Conservation (phyloP, 2,329 filamentous ascomycete species). For the Volutella citrinella region DNA sequence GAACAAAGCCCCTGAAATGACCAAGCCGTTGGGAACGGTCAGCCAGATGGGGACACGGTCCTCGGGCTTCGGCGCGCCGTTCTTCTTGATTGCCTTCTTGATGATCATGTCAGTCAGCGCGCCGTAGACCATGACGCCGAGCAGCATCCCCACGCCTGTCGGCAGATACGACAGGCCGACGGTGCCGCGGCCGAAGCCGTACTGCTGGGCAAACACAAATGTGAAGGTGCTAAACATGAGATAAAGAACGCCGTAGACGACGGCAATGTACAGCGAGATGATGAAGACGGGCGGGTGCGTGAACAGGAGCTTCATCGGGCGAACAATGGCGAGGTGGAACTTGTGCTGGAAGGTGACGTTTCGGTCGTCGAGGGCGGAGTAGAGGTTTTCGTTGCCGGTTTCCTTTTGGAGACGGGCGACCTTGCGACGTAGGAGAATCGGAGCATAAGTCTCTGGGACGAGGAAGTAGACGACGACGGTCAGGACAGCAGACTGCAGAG, state of each 20-base stretch:
- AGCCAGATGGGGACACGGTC: slow-evolving; percentile 27
- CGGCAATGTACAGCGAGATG: slow-evolving; percentile 61
- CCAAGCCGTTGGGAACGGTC: slow-evolving; percentile 20
- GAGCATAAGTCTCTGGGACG: slow-evolving; percentile 63
- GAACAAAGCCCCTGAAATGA: slow-evolving; percentile 25
- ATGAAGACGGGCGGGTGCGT: slow-evolving; percentile 64
- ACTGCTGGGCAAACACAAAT: slow-evolving; percentile 56
- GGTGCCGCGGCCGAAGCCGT: slow-evolving; percentile 56
- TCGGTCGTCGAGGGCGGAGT: slow-evolving; percentile 17
- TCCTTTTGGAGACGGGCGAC: slow-evolving; percentile 54
- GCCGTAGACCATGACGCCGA: slow-evolving; percentile 23
- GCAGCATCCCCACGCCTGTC: slow-evolving; percentile 24
- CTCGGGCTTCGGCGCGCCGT: slow-evolving; percentile 21
- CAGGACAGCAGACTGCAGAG: slow-evolving; percentile 26
- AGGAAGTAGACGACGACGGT: slow-evolving; percentile 33
- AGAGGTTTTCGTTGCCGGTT: slow-evolving; percentile 49
- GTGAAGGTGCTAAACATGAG: slow-evolving; percentile 50
- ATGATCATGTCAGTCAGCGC: slow-evolving; percentile 24
- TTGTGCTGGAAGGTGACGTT: slow-evolving; percentile 13
- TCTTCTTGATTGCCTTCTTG: slow-evolving; percentile 20
- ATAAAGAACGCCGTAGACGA: slow-evolving; percentile 62
- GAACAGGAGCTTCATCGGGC: slow-evolving; percentile 61
- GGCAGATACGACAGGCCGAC: slow-evolving; percentile 33
- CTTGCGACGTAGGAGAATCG: slow-evolving; percentile 55
- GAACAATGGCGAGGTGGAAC: slow-evolving; percentile 55